Conservation (phyloP, 2,329 filamentous ascomycete species). For the Parastagonospora nodorum region DNA sequence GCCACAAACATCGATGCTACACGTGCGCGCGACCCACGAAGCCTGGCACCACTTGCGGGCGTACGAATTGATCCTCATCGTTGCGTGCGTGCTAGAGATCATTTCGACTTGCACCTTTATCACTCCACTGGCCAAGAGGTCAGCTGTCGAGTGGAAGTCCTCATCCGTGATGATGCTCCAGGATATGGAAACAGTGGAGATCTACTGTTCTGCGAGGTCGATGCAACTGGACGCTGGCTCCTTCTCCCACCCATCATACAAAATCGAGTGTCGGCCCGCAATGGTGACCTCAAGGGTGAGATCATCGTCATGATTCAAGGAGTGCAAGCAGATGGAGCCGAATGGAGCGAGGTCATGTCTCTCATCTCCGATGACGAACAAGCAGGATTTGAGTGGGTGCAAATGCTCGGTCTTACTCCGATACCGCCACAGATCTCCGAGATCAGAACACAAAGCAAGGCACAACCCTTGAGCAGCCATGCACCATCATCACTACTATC, state of each 20-base stretch:
- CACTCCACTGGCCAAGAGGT: constrained; percentile 91
- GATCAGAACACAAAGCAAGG: constrained; percentile 56
- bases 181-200: constrained; percentile 74
- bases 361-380: constrained; percentile 77
- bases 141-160: constrained; percentile 84
- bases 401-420: constrained; percentile 74
- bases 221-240: constrained; percentile 76
- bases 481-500: constrained; percentile 58
- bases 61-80: constrained; percentile 75
- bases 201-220: constrained; percentile 90
- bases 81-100: constrained; percentile 87
- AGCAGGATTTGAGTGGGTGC: constrained; percentile 82
- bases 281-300: constrained; percentile 72
- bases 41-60: constrained; percentile 70
- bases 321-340: constrained; percentile 60
- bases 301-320: constrained; percentile 89
- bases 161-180: constrained; percentile 80
- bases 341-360: constrained; percentile 86
- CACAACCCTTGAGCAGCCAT: constrained; percentile 54
- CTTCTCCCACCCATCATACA: constrained; percentile 87
- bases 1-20: constrained; percentile 82
- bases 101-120: constrained; percentile 81
- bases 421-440: constrained; percentile 62
- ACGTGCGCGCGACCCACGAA: constrained; percentile 77
- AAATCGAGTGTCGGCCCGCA: constrained; percentile 76